A percentile compares a stretch with the other conserved stretches of the same genome.
These are phyloP conservation scores for Iodosphaeria phyllophila DNA, from an alignment of 2,329 filamentous ascomycete genomes.

Conservation along the genomic window DNA sequence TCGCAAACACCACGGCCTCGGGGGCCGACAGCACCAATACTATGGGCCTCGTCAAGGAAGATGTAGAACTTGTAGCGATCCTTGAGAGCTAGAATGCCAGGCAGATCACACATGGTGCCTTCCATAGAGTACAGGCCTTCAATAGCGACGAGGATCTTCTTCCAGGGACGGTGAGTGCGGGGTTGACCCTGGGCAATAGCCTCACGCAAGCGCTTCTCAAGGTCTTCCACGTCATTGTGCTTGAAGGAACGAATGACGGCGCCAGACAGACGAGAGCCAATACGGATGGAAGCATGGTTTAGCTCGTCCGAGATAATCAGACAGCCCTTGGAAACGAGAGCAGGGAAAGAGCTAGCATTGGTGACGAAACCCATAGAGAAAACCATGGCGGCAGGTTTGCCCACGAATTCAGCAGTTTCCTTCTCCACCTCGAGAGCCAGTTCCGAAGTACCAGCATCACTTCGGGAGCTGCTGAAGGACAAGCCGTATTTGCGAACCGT, in stretches of 20 bases:
- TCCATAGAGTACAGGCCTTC: slow-evolving; percentile 99
- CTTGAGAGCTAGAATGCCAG: slow-evolving; percentile 71
- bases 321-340: slow-evolving; percentile 79
- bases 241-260: slow-evolving; percentile 94
- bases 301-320: slow-evolving; percentile 93
- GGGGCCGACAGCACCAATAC: slow-evolving; percentile 79
- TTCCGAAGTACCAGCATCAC: slow-evolving; percentile 74
- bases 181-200: slow-evolving; percentile 93
- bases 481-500: slow-evolving; percentile 73
- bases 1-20: slow-evolving; percentile 86
- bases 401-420: slow-evolving; percentile 76
- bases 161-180: slow-evolving; percentile 96
- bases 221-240: slow-evolving; percentile 84
- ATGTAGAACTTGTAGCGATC: slow-evolving; percentile 93
- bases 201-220: slow-evolving; percentile 75
- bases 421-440: slow-evolving; percentile 78
- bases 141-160: slow-evolving; percentile 93
- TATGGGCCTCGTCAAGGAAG: slow-evolving; percentile 94
- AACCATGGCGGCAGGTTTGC: slow-evolving; percentile 86
- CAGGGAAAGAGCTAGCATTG: slow-evolving; percentile 83
- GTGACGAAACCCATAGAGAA: slow-evolving; percentile 99
- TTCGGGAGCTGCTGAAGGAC: slow-evolving; percentile 61
- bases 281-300: slow-evolving; percentile 94
- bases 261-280: slow-evolving; percentile 81
- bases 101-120: slow-evolving; percentile 96